A percentile compares a stretch with the other conserved stretches of the same genome.
Evolutionary conservation across 2,329 filamentous ascomycete species (phyloP).

Genomic region (Zasmidium cellare): DNA sequence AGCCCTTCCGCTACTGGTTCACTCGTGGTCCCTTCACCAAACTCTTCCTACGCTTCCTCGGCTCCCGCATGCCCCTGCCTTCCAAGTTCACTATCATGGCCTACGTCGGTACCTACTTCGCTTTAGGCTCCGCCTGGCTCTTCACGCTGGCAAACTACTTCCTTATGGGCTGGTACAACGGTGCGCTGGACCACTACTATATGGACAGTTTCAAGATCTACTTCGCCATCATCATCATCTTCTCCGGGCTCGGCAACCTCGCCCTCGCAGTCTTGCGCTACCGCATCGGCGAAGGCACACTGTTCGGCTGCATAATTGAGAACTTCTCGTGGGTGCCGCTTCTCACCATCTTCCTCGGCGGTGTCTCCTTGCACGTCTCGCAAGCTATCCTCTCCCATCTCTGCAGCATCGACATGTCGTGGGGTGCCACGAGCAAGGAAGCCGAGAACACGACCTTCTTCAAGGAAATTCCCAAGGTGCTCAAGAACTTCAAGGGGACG

Average conservation of each 20-base stretch:
- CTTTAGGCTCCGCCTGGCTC: slow-evolving; percentile 73
- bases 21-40: slow-evolving; percentile 75
- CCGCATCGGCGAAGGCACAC: slow-evolving; percentile 63
- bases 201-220: slow-evolving; percentile 76
- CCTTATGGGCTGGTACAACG: slow-evolving; percentile 73
- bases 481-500: slow-evolving; percentile 58
- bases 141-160: slow-evolving; percentile 75
- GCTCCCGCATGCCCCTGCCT: slow-evolving; percentile 71
- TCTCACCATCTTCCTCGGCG: slow-evolving; percentile 42
- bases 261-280: slow-evolving; percentile 72
- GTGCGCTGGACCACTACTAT: slow-evolving; percentile 77
- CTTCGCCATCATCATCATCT: slow-evolving; percentile 78
- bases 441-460: slow-evolving; percentile 58
- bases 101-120: slow-evolving; percentile 80
- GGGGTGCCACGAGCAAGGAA: slow-evolving; percentile 62
- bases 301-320: slow-evolving; percentile 54
- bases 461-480: slow-evolving; percentile 55
- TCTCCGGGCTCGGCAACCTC: slow-evolving; percentile 73
- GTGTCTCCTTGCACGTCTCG: slow-evolving; percentile 41
- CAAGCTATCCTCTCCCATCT: slow-evolving; percentile 43
- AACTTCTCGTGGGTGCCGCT: slow-evolving; percentile 67
- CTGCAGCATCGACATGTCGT: slow-evolving; percentile 45
- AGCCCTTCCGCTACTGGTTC: slow-evolving; percentile 73
- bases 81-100: slow-evolving; percentile 75
- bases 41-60: slow-evolving; percentile 72